A percentile compares a stretch with the other conserved stretches of the same genome.
phyloP scores from a whole-genome alignment of 345 rosid genomes.

The Populus simonii region DNA sequence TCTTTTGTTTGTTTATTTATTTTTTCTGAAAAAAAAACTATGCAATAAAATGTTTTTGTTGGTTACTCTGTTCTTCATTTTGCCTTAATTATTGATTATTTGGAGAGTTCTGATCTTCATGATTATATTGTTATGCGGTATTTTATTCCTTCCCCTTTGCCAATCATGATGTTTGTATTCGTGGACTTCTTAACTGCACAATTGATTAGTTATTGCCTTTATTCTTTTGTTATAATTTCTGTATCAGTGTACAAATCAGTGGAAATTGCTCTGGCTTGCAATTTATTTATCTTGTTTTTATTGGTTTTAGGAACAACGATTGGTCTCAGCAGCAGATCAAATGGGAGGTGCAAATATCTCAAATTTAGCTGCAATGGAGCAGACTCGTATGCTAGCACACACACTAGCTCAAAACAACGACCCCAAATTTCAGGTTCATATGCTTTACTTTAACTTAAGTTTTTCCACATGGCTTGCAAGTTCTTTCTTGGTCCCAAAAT shows the following conservation, averaged over 20 bases:
- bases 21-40: not conserved
- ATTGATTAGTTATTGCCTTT: not conserved
- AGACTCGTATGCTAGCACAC: conserved; percentile 91
- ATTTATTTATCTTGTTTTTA: conserved; percentile 14
- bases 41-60: not conserved
- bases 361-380: conserved; percentile 88
- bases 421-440: conserved; percentile 91
- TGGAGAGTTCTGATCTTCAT: not conserved
- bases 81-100: not conserved
- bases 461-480: conserved; percentile 3
- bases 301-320: conserved; percentile 60
- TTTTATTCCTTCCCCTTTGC: not conserved
- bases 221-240: not conserved
- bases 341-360: conserved; percentile 60
- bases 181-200: not conserved
- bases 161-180: not conserved
- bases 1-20: no score
- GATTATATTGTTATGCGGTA: not conserved
- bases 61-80: not conserved
- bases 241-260: conserved; percentile 1
- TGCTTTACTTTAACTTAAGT: not conserved
- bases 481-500: not conserved
- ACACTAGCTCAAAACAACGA: conserved; percentile 83
- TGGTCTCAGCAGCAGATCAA: conserved; percentile 50
- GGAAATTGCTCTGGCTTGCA: not conserved